Percentiles rank a stretch among this genome's conserved stretches.
Conservation (phyloP, 176 grass and related monocot species). For the Panicum miliaceum region DNA sequence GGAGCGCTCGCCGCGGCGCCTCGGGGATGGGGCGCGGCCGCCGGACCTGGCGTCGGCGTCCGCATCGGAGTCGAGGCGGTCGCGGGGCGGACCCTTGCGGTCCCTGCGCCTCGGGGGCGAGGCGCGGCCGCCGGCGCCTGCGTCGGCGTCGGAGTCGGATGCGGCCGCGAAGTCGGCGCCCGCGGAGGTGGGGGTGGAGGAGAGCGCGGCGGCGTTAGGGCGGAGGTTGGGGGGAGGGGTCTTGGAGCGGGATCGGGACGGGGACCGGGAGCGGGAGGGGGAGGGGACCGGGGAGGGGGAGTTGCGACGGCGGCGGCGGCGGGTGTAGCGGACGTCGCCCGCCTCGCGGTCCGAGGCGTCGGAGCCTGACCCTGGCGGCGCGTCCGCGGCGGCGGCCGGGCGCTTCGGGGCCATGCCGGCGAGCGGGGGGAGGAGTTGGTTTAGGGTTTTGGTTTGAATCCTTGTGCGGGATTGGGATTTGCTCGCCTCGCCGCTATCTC, state of each 20-base stretch:
- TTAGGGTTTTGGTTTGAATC: constrained; percentile 49
- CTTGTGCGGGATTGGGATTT: background rate
- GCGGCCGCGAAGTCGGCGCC: constrained; percentile 19
- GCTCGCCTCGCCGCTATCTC: background rate
- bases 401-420: constrained; percentile 58
- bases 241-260: constrained; percentile 41
- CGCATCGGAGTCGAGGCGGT: constrained; percentile 4
- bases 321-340: background rate
- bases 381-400: constrained; percentile 21
- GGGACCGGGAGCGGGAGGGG: background rate
- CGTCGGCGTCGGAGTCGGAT: constrained; percentile 35
- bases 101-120: constrained; percentile 1
- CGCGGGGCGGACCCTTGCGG: constrained; percentile 12
- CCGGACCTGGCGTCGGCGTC: constrained; percentile 8
- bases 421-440: background rate
- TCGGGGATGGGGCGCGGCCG: constrained; percentile 11
- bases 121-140: background rate
- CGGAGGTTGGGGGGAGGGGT: constrained; percentile 5
- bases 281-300: constrained; percentile 2
- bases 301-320: background rate
- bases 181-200: constrained; percentile 15
- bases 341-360: constrained; percentile 29
- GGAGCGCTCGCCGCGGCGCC: constrained; percentile 24
- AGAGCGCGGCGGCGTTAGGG: constrained; percentile 18
- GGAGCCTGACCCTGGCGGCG: constrained; percentile 3